Conservation (phyloP, 352 stramenopile genomes). For the Pythium diclinum region DNA sequence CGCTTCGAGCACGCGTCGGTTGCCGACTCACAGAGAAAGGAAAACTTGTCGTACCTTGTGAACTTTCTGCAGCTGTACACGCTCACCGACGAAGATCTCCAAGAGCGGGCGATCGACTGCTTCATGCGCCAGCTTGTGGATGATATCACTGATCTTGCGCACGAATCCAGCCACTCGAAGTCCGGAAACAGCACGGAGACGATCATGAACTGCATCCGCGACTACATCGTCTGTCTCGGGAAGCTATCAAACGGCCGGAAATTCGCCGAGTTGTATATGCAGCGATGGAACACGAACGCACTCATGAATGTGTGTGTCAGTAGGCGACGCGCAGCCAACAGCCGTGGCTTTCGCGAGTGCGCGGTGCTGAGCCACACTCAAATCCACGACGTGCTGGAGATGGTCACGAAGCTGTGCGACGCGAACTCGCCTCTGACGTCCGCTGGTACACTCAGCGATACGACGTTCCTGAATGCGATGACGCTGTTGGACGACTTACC, state of each 20-base stretch:
- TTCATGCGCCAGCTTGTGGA: slow-evolving; percentile 53
- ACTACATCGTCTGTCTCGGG: slow-evolving; percentile 35
- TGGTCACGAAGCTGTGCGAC: slow-evolving; percentile 20
- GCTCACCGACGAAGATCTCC: slow-evolving; percentile 44
- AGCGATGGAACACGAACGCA: slow-evolving; percentile 45
- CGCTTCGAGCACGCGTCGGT: slow-evolving; percentile 33
- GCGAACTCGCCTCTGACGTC: slow-evolving; percentile 4
- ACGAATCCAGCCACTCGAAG: slow-evolving; percentile 15
- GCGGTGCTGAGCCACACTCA: slow-evolving; percentile 27
- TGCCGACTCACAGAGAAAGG: slow-evolving; percentile 22
- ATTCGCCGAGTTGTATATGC: slow-evolving; percentile 53
- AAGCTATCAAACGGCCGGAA: slow-evolving; percentile 38
- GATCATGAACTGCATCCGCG: slow-evolving; percentile 8
- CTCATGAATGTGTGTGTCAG: slow-evolving; percentile 42
- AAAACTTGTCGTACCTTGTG: slow-evolving; percentile 50
- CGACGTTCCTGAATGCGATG: slow-evolving; percentile 24
- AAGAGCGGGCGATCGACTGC: slow-evolving; percentile 43
- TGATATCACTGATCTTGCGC: slow-evolving; percentile 13
- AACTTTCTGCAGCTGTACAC: slow-evolving; percentile 68
- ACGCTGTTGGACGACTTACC: slow-evolving; percentile 19
- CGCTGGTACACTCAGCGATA: slow-evolving; percentile 17
- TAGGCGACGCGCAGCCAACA: slow-evolving; percentile 32
- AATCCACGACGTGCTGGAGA: slow-evolving; percentile 38
- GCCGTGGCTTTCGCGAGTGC: slow-evolving; percentile 45
- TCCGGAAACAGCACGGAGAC: not conserved